These are phyloP conservation scores for Naegleria gruberi DNA, from an alignment of 208 protist species.

Conservation along the genomic window DNA sequence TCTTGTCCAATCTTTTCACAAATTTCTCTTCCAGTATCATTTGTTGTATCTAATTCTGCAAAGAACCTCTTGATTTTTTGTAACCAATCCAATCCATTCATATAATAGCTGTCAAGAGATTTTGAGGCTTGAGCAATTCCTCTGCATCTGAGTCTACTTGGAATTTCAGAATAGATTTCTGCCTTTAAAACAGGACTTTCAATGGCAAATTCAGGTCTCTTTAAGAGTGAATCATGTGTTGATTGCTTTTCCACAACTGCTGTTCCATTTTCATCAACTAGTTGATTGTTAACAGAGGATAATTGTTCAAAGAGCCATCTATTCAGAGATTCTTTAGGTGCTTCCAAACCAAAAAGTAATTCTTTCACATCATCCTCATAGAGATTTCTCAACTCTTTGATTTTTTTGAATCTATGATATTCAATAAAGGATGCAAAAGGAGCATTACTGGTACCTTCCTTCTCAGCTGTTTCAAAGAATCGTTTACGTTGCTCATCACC, in stretches of 20 bases:
- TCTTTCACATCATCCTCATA: neutral
- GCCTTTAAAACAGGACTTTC: neutral
- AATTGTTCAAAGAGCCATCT: conserved; percentile 1
- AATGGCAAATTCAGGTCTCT: neutral
- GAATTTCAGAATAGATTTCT: conserved; percentile 7
- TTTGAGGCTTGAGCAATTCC: neutral
- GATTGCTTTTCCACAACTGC: neutral
- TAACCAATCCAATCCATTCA: neutral
- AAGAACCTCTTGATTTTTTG: neutral
- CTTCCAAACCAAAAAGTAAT: neutral
- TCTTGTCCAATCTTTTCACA: neutral
- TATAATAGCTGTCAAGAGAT: neutral
- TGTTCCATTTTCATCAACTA: neutral
- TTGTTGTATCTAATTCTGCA: neutral
- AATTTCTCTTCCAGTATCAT: neutral
- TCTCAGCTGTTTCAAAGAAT: neutral
- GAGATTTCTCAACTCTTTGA: neutral
- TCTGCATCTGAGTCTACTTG: neutral
- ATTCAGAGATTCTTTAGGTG: conserved; percentile 4
- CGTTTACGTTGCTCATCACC: neutral
- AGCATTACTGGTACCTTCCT: neutral
- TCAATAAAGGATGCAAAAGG: neutral
- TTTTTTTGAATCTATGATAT: neutral
- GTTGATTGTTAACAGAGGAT: neutral
- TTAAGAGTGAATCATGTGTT: neutral